Evolutionary conservation across 2,329 filamentous ascomycete genomes (phyloP), one percentile per base, ranked within the genome.

Genomic region (Pestalotiopsis sp.): DNA sequence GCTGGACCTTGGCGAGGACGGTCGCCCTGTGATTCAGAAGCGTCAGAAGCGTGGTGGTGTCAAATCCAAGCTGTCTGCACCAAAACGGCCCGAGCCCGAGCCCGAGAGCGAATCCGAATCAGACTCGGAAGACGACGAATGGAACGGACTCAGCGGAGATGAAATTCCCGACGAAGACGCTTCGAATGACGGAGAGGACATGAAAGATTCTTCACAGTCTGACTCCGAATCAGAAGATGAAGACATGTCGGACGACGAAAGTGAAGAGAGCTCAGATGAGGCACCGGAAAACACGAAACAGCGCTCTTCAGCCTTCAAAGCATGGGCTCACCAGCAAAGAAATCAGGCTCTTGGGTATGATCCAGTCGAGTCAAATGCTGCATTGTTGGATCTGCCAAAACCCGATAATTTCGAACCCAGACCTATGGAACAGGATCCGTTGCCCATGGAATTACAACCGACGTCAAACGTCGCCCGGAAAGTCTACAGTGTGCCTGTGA

Each of bases 241-340:
- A n/a, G 72, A 81, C 69, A 79, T 81, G 20, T 80, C 79, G 20
- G 77, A 78, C 11, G 74, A 76, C 4, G 76, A 77, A 13, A 73
- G 78, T 14, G 73, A 78, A 14, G 75, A 77, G 4, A 72, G 75
- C 3, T 65, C 70, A 13, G 72, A 77, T 17, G 75, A 77, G 4
- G 72, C 75, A 3, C 74, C 66, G 25, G 68, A 70, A 78, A 81
- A 6, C 66, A 79, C 72, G 72, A 82, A 79, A 74, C 76, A 81
- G 70, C 80, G 81, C 68, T 82, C 82, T 57, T 89, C 88, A 2
- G 94, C 93, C 0, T 99, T 99, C 85, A 98, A 98, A 79, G 88
- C 92, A 2, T 99, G 96, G 96, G 96, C 96, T 23, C 90, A 91
- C 38, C 90, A 93, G 74, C 92, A 96, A 79, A 88, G 95, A 68